Base-by-base conservation (phyloP, 2,329 filamentous ascomycete species). In the Dothideomycetes sp. region DNA sequence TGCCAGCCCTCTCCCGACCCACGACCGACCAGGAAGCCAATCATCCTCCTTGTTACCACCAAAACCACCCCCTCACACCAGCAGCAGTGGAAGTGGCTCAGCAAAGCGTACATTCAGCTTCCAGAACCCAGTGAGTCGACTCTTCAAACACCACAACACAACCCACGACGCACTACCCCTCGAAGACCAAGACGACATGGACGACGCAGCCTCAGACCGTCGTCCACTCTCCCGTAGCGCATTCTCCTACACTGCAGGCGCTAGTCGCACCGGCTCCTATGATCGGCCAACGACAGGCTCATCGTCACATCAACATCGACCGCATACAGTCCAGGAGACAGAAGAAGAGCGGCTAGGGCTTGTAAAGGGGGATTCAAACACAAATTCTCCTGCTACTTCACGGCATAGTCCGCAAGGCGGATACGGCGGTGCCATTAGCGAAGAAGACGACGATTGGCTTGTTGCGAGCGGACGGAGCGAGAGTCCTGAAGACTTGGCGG, bases 81-180 rank as follows among this genome's bases (percentile, higher is more conserved):
- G 24, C 34, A 31, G 37, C 15, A 12, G 7, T 7, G 22, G 22
- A 27, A 27, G 7, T 7, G 22, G 22, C 22, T 7, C 12, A 12
- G 22, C 22, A 27, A 41, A 41, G 18, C 49, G 45, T 60, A 47
- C 12, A 51, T 98, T 96, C 63, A 93, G 84, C 14, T 96, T 96
- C 68, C 81, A 88, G 48, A 86, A 83, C 48, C 22, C 22, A 27
- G 7, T 27, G 7, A 27, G 12, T 7, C 7, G 22, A n/a, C 77
- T 94, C 38, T 91, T 95, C 60, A 66, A 67, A 44, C 72, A 79
- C 36, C 63, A 69, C 48, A 68, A 67, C n/a, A n/a, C n/a, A n/a
- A n/a, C n/a, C 44, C 30, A 32, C 22, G 15, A 30, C 14, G 10
- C 34, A 34, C 8, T 33, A 22, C 27, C 9, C 18, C 24, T 7